Base-by-base conservation (phyloP, 371 early-diverging fungal genomes). In the Fennellomyces sp. region DNA sequence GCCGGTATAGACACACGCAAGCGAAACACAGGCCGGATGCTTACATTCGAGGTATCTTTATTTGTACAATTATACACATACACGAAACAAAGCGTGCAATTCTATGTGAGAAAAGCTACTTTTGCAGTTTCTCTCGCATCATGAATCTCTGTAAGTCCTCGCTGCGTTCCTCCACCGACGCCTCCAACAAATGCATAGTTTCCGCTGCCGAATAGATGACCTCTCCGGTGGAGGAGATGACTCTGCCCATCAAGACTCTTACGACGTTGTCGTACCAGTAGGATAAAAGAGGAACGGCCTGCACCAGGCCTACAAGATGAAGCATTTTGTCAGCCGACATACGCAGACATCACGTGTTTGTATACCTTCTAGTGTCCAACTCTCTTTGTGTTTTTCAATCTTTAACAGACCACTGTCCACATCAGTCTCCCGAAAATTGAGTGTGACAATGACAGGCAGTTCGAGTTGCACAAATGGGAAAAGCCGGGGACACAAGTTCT, bases 351-450 rank as follows among this genome's bases (percentile, higher is more conserved):
- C 38, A 39, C 45, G 21, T 30, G 27, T 57, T 26, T 26, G 19
- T 27, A 38, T 52, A 68, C 69, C 69, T 60, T 68, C 64, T 49
- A 68, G 27, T 28, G 64, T 64, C 69, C 69, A 68, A 29, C 61
- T 64, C 27, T 68, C 69, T 41, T 61, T 33, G 15, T 68, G 64
- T 6, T 28, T 26, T 2, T 25, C 25, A 31, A 68, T 58, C 45
- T 68, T 68, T 35, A 60, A 52, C 10, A 56, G 21, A n/a, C 64
- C 61, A 55, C 64, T 68, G 23, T 64, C 65, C 19, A 45, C 12
- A 53, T 61, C 61, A 2, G 69, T 68, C 50, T 68, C 69, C 21
- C 51, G 35, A 28, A 61, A 68, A 36, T 53, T 19, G 25, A 68
- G 50, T 19, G 57, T 68, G 23, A 49, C 61, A 5, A 64, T 57